Percentiles rank a stretch among this genome's conserved stretches.
phyloP scores from a whole-genome alignment of 306 rosid species.

The Clitoria ternatea region DNA sequence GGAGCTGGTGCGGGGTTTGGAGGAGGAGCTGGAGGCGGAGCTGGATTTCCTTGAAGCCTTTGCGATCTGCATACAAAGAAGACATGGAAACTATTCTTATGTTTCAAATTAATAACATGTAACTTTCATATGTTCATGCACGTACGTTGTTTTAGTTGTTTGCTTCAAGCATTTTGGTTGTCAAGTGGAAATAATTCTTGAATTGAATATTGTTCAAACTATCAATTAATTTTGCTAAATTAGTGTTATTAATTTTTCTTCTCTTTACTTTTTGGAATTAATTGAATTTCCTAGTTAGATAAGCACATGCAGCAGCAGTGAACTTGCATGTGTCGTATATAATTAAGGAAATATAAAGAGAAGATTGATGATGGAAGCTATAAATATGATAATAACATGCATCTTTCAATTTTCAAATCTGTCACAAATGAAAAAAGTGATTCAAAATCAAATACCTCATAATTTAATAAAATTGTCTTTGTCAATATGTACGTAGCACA shows the following conservation, averaged over 20 bases:
- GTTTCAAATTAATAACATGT: constrained; percentile 12
- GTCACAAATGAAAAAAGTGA: neutral
- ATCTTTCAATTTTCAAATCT: neutral
- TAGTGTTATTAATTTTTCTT: neutral
- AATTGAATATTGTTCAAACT: neutral
- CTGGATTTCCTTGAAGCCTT: constrained; percentile 48
- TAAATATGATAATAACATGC: neutral
- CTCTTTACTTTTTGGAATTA: neutral
- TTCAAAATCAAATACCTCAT: too few species aligned
- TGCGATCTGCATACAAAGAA: neutral
- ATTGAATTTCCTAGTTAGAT: too few species aligned
- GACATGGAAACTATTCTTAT: neutral
- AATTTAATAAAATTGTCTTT: too few species aligned
- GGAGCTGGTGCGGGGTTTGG: constrained; percentile 67
- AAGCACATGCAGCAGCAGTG: too few species aligned
- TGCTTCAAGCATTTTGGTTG: neutral
- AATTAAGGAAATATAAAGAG: neutral
- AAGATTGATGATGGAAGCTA: neutral
- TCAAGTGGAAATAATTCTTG: constrained; percentile 8
- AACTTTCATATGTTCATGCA: neutral
- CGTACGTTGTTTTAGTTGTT: neutral
- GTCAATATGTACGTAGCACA: too few species aligned
- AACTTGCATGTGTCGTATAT: neutral
- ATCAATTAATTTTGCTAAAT: too few species aligned
- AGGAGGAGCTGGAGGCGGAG: constrained; percentile 45